Conservation (phyloP, 1,284 basidiomycete species). For the Tylopilus orsonianus region DNA sequence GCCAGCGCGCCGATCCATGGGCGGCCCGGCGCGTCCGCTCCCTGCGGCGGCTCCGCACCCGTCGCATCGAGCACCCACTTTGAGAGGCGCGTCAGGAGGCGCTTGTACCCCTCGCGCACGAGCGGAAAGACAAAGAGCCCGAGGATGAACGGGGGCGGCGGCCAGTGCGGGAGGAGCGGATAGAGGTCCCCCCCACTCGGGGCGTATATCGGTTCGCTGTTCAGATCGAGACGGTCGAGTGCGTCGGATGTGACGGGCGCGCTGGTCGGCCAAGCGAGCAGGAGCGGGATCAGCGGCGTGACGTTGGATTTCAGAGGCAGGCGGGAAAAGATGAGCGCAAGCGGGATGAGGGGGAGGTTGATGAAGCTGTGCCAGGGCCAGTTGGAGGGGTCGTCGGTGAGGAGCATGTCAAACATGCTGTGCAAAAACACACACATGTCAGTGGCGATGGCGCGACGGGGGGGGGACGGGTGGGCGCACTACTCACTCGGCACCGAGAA, state of each 20-base stretch:
- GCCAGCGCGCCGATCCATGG: conserved; percentile 36
- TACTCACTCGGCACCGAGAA: conserved; percentile 66
- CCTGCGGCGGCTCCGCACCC: conserved; percentile 13
- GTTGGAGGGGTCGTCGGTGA: conserved; percentile 62
- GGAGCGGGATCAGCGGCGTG: conserved; percentile 52
- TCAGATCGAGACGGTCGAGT: background rate
- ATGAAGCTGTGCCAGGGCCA: conserved; percentile 73
- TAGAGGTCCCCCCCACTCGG: conserved; percentile 14
- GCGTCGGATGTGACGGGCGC: conserved; percentile 37
- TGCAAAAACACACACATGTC: background rate
- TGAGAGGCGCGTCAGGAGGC: conserved; percentile 42
- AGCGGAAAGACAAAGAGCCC: conserved; percentile 53
- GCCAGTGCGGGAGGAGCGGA: conserved; percentile 43
- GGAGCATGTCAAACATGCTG: conserved; percentile 58
- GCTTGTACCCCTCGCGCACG: conserved; percentile 47
- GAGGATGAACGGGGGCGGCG: conserved; percentile 58
- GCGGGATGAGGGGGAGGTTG: conserved; percentile 64
- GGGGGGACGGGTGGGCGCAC: background rate
- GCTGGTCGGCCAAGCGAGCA: conserved; percentile 65
- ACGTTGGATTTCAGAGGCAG: conserved; percentile 48
- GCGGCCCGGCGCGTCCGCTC: conserved; percentile 27
- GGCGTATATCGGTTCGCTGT: background rate
- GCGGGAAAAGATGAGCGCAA: conserved; percentile 57
- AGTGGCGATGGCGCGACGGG: background rate
- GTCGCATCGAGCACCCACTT: conserved; percentile 45